These are phyloP conservation scores for Lablab purpureus DNA, from an alignment of 306 rosid genomes.

Conservation along the genomic window DNA sequence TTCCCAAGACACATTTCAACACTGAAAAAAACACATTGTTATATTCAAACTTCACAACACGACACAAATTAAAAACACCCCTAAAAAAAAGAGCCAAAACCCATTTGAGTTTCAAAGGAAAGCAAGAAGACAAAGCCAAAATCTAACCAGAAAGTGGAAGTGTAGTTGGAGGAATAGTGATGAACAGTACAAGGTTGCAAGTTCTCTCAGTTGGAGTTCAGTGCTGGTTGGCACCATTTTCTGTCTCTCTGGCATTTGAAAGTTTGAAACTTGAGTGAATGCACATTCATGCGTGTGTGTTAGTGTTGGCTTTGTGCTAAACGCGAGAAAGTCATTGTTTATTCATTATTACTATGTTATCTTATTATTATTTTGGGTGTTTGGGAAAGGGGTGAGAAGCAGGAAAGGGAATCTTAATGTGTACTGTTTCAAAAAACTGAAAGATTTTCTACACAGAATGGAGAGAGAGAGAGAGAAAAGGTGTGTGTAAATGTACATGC, in stretches of 20 bases:
- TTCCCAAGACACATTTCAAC: conserved; percentile 7
- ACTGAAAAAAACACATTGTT: conserved; percentile 2
- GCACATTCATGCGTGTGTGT: conserved; percentile 31
- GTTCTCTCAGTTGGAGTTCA: conserved; percentile 21
- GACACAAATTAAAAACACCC: background rate
- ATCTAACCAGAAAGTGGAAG: conserved; percentile 40
- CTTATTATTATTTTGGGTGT: conserved; percentile 12
- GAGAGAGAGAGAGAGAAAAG: conserved; percentile 5
- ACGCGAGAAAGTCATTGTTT: conserved; percentile 15
- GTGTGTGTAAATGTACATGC: conserved; percentile 3
- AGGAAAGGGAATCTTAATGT: conserved; percentile 50
- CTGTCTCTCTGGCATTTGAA: conserved; percentile 47
- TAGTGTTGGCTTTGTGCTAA: conserved; percentile 30
- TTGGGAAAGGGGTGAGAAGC: conserved; percentile 41
- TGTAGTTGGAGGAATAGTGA: conserved; percentile 8
- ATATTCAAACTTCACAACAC: conserved; percentile 14
- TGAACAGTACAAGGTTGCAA: background rate
- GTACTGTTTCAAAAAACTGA: conserved; percentile 47
- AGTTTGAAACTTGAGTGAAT: conserved; percentile 39
- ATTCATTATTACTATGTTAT: background rate
- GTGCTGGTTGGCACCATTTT: conserved; percentile 33
- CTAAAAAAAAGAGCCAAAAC: background rate
- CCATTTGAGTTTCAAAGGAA: conserved; percentile 11
- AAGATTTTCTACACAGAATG: conserved; percentile 19
- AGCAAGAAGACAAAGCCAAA: conserved; percentile 14